phyloP scores from a whole-genome alignment of 2,329 filamentous ascomycete genomes.

The Colletotrichum sp. region DNA sequence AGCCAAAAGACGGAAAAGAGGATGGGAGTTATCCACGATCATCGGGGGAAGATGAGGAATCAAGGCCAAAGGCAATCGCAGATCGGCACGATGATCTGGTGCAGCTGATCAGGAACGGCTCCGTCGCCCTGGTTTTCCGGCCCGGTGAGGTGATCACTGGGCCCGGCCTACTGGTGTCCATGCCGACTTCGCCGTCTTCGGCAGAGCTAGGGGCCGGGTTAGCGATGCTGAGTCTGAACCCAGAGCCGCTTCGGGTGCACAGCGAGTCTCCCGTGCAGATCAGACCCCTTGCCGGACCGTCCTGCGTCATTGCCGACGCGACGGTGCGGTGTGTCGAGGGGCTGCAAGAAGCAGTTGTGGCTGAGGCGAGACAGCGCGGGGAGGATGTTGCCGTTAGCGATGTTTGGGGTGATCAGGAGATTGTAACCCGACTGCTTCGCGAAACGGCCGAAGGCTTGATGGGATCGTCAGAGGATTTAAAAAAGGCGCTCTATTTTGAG shows the following conservation, averaged over 20 bases:
- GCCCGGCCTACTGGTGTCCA: background rate
- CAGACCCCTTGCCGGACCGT: background rate
- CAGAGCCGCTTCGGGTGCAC: background rate
- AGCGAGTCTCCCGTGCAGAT: background rate
- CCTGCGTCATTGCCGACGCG: background rate
- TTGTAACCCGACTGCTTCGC: background rate
- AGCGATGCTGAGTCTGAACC: background rate
- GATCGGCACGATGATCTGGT: background rate
- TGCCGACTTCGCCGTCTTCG: background rate
- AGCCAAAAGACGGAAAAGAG: background rate
- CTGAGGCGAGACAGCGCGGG: background rate
- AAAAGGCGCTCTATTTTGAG: background rate
- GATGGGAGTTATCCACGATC: background rate
- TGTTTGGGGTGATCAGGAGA: background rate
- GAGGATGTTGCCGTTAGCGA: background rate
- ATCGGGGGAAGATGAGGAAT: background rate
- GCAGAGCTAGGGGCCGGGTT: background rate
- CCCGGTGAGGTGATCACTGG: background rate
- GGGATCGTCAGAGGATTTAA: background rate
- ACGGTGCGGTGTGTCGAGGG: background rate
- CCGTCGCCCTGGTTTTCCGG: background rate
- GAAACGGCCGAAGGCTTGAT: background rate
- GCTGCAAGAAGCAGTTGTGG: background rate
- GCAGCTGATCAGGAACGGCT: background rate
- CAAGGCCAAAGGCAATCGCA: background rate